These are phyloP conservation scores for Lanmaoa pseudosensibilis DNA, from an alignment of 768 basidiomycete species.

Conservation along the genomic window DNA sequence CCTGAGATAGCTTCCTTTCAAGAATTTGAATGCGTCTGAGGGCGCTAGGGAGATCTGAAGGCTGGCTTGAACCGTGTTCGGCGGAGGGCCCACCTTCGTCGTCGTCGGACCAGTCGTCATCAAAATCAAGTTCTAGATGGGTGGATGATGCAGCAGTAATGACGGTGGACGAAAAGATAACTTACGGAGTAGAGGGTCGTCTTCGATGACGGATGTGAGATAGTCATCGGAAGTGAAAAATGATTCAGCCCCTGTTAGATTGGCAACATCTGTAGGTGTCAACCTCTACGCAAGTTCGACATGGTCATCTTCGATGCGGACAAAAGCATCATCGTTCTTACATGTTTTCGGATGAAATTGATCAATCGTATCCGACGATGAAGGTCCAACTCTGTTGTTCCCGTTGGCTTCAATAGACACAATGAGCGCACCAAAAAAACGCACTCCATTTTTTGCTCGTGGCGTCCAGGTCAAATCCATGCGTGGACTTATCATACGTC, in stretches of 20 bases:
- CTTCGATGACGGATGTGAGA: conserved; percentile 76
- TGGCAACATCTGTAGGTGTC: conserved; percentile 42
- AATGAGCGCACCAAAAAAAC: conserved; percentile 20
- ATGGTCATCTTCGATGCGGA: background rate
- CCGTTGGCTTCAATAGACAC: background rate
- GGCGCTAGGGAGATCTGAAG: conserved; percentile 35
- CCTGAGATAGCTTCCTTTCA: conserved; percentile 58
- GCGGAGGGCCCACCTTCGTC: conserved; percentile 1
- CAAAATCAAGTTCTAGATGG: conserved; percentile 57
- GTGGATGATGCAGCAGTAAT: background rate
- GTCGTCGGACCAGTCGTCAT: conserved; percentile 76
- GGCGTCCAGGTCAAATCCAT: conserved; percentile 63
- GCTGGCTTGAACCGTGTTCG: conserved; percentile 10
- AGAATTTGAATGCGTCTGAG: conserved; percentile 54
- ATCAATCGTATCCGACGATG: conserved; percentile 79
- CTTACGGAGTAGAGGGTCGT: conserved; percentile 89
- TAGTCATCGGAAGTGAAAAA: conserved; percentile 77
- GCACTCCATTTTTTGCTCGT: conserved; percentile 54
- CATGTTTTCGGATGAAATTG: conserved; percentile 83
- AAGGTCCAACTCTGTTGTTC: conserved; percentile 63
- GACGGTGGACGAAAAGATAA: conserved; percentile 1
- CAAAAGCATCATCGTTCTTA: conserved; percentile 25
- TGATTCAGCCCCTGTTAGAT: conserved; percentile 55
- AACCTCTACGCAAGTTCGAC: conserved; percentile 47
- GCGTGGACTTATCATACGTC: conserved; percentile 54